Base-by-base conservation (phyloP, 2,329 filamentous ascomycete genomes). In the Calonectria leucothoes region DNA sequence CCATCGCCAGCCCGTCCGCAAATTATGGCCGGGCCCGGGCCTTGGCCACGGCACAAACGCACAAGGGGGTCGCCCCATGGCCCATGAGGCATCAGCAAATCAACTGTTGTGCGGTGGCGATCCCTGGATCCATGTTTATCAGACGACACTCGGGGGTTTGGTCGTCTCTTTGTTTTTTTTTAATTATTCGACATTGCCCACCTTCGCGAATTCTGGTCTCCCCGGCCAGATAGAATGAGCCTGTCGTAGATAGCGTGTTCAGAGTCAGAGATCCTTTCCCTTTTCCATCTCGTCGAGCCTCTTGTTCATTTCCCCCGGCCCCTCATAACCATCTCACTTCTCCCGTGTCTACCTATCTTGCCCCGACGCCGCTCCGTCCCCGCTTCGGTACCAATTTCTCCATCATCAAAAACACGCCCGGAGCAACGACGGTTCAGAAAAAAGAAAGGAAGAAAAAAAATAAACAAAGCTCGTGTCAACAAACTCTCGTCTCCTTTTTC, bases 91-190 rank as follows among this genome's bases (percentile, higher is more conserved):
- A 45, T 33, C 66, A 63, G 45, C 51, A 49, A 69, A 33, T 59
- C 29, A 37, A 69, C 42, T 27, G 39, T 8, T 6, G n/a, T 68
- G 63, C 57, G 57, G 70, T 73, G 78, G 72, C 70, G 76, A 78
- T 76, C 78, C 72, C 77, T 75, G 75, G 72, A 70, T 76, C 78
- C 77, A 79, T 79, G 72, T 79, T 75, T 77, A 74, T 78, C 76
- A 69, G 74, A 77, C 78, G 71, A 79, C 72, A 57, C 70, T 78
- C 76, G 73, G 78, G 57, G 71, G 5, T 71, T 55, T 31, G n/a
- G 55, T 33, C 23, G 25, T 63, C 27, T 59, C 29, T 69, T 25
- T 45, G 25, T 63, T n/a, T 59, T 23, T 69, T 25, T 45, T 69
- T 61, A 35, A 39, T 42, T 67, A 45, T 61, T 64, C 23, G 59